Evolutionary conservation across 73 alveolate species (phyloP).

Genomic region (Blepharisma stoltei): DNA sequence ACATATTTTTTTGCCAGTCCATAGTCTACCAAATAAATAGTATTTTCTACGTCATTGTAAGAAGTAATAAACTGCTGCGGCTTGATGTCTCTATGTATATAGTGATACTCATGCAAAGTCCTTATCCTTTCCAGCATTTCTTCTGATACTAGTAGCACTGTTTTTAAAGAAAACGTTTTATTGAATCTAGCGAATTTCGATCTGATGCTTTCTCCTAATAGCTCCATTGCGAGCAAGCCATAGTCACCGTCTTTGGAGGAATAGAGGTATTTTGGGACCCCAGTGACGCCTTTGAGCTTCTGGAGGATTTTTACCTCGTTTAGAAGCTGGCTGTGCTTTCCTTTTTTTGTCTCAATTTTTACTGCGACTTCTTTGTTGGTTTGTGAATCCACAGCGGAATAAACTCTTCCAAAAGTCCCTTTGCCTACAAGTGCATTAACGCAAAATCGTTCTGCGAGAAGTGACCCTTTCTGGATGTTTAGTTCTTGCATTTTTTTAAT

Average conservation of each 20-base stretch:
- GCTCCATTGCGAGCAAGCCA: slow-evolving; percentile 81
- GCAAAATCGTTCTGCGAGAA: too few relatives aligned
- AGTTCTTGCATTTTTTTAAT: too few relatives aligned
- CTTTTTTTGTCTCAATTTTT: slow-evolving; percentile 62
- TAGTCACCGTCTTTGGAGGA: slow-evolving; percentile 65
- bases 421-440: slow-evolving; percentile 50
- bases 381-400: slow-evolving; percentile 56
- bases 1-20: slow-evolving; percentile 89
- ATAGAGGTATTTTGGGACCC: slow-evolving; percentile 72
- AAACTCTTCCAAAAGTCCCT: slow-evolving; percentile 91
- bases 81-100: slow-evolving; percentile 91
- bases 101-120: slow-evolving; percentile 72
- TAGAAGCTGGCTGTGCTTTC: slow-evolving; percentile 86
- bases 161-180: slow-evolving; percentile 69
- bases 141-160: slow-evolving; percentile 66
- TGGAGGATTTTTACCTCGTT: slow-evolving; percentile 87
- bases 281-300: slow-evolving; percentile 53
- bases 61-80: slow-evolving; percentile 93
- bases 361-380: slow-evolving; percentile 81
- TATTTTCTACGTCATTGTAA: slow-evolving; percentile 63
- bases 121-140: slow-evolving; percentile 81
- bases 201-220: slow-evolving; percentile 84
- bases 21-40: slow-evolving; percentile 83
- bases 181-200: slow-evolving; percentile 65
- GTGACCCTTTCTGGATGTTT: too few relatives aligned